Base-by-base conservation (phyloP, 2,329 filamentous ascomycete genomes). In the Fusarium equiseti region DNA sequence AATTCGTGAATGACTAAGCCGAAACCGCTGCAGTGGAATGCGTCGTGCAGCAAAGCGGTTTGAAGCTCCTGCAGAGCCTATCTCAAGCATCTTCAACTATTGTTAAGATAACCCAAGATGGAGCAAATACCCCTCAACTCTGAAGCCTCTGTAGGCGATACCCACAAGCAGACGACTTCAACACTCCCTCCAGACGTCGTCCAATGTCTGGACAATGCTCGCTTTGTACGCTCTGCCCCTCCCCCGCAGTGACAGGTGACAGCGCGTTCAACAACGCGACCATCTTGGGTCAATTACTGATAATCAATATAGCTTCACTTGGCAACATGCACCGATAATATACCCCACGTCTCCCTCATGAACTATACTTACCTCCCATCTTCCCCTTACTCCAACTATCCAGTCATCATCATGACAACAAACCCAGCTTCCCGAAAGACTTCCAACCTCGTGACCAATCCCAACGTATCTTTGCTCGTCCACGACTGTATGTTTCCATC, bases 331-430 rank as follows among this genome's bases (percentile, higher is more conserved):
- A 90, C 90, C 74, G 87, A 92, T 73, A 92, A 96, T 77, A 86
- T 90, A 70, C 96, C 96, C 12, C 94, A 98, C 80, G 93, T 98
- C 72, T 97, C 94, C 40, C 89, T 99, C 71, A 99, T 99, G 96
- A 98, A 97, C 85, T 98, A 98, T 85, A 98, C 96, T 77, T 98
- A 98, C 83, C 91, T 99, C 24, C 92, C 94, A 42, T 90, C 87
- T 8, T 93, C 92, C 18, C 90, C 90, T 42, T 91, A 90, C 80
- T 87, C 88, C 42, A 78, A 86, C 54, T 82, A 84, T n/a, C 91
- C 94, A n/a, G 92, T 94, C 70, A 97, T 98, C 78, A 92, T 98
- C 85, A 95, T 95, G 92, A 98, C 96, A 59, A 97, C 92, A 48
- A 94, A 94, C 74, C 89, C 91, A 2, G 88, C 89, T 60, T 93